Base-by-base conservation (phyloP, 2,329 filamentous ascomycete genomes). In the Fusarium sp. region DNA sequence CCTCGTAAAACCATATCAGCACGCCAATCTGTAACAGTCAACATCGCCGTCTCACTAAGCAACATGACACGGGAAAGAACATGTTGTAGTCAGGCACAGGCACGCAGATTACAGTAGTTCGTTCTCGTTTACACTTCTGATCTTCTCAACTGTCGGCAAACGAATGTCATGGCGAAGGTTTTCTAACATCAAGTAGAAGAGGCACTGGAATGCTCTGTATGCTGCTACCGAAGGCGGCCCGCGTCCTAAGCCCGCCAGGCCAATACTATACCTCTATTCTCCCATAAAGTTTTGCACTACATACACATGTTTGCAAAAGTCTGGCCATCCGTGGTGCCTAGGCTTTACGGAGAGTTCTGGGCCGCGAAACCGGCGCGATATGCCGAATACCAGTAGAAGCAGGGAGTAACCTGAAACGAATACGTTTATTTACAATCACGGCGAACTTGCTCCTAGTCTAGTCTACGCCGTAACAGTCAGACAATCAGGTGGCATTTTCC, bases 391-490 rank as follows among this genome's bases (percentile, higher is more conserved):
- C 50, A 59, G 50, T 42, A 44, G 44, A 30, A 48, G 42, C 32
- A 30, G 46, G 44, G 49, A 49, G 64, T 55, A 69, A 65, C 68
- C 68, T 71, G 68, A 71, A 71, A 71, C 68, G 64, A 71, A 69
- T 69, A 70, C 63, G 52, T 59, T 46, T 52, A 26, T 56, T 41
- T 60, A 33, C 50, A 54, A 46, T n/a, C 46, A 52, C 48, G 67
- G 54, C n/a, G 54, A 45, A 45, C 44, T 57, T n/a, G 20, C 5
- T n/a, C 15, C n/a, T 44, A 30, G 30, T 30, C 10, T 30, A 32
- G 38, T 46, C 52, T 26, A 32, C 56, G 32, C 35, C 38, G 18
- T 45, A 30, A 23, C 15, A 54, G n/a, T 59, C 27, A 27, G n/a
- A 49, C 32, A 32, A 41, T 54, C 46, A 38, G 45, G 58, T 49